phyloP scores from a whole-genome alignment of 139 green algal species.

The Chlamydomonas eustigma region DNA sequence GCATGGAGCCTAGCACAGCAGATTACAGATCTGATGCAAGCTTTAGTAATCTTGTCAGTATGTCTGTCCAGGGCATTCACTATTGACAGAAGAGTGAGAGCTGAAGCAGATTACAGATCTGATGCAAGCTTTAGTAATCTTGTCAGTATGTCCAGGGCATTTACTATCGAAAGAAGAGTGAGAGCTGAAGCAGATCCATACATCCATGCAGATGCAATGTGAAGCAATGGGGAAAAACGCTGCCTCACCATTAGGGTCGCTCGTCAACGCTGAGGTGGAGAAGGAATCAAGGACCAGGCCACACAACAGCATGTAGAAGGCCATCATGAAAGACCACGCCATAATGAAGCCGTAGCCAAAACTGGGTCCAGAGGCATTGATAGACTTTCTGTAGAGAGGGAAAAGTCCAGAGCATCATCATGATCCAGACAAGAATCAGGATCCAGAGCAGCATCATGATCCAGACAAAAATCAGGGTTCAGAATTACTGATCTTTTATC shows the following conservation, averaged over 20 bases:
- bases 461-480: background rate
- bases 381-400: constrained; percentile 29
- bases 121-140: background rate
- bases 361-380: constrained; percentile 39
- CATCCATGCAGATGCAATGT: no score
- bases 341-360: constrained; percentile 50
- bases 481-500: no score
- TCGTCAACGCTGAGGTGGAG: background rate
- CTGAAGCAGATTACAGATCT: background rate
- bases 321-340: constrained; percentile 49
- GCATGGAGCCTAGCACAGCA: no score
- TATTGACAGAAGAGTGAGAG: background rate
- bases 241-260: background rate
- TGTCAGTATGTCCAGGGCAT: background rate
- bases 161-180: background rate
- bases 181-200: no score
- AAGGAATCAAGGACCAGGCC: constrained; percentile 25
- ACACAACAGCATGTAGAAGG: constrained; percentile 34
- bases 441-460: background rate
- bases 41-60: background rate
- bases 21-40: background rate
- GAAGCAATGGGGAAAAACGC: no score
- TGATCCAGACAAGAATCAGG: background rate
- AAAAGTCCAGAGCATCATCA: background rate
- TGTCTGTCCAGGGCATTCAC: background rate